phyloP scores from a whole-genome alignment of 441 rosid genomes.

The Erodium chrysanthum region DNA sequence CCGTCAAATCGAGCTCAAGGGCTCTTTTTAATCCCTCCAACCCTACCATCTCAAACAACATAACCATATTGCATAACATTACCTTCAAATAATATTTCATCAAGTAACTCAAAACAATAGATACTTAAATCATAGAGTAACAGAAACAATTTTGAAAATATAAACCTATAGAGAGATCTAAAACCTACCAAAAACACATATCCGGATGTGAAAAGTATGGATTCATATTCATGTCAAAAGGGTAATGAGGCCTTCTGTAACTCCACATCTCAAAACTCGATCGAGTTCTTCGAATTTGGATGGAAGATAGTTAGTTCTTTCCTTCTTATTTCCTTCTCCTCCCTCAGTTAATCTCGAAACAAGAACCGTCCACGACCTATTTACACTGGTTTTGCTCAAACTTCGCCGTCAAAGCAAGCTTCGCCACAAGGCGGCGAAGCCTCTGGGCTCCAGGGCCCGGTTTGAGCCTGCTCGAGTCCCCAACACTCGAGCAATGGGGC shows the following conservation, averaged over 20 bases:
- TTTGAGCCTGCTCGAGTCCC: conserved; percentile 48
- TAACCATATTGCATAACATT: too few relatives aligned
- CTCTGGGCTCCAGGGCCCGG: conserved; percentile 78
- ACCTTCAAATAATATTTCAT: too few relatives aligned
- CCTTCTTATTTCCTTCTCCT: background rate
- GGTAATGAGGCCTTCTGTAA: conserved; percentile 13
- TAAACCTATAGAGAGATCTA: too few relatives aligned
- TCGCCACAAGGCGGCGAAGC: conserved; percentile 46
- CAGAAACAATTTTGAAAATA: too few relatives aligned
- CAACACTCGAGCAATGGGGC: conserved; percentile 68
- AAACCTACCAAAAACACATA: too few relatives aligned
- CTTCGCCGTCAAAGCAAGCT: conserved; percentile 36
- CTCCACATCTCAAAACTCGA: conserved; percentile 8
- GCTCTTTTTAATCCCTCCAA: too few relatives aligned
- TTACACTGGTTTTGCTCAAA: conserved; percentile 55
- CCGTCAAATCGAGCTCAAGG: too few relatives aligned
- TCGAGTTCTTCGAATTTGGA: background rate
- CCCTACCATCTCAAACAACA: too few relatives aligned
- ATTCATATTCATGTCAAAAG: background rate
- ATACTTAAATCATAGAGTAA: too few relatives aligned
- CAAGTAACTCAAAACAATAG: too few relatives aligned
- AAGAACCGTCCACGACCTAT: conserved; percentile 30
- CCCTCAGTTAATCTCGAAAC: conserved; percentile 11
- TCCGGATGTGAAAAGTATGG: background rate
- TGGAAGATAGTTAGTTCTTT: conserved; percentile 4